Evolutionary conservation across 2,329 filamentous ascomycete species (phyloP), one percentile per base, ranked within the genome.

Genomic region (Endocalyx cinctus): DNA sequence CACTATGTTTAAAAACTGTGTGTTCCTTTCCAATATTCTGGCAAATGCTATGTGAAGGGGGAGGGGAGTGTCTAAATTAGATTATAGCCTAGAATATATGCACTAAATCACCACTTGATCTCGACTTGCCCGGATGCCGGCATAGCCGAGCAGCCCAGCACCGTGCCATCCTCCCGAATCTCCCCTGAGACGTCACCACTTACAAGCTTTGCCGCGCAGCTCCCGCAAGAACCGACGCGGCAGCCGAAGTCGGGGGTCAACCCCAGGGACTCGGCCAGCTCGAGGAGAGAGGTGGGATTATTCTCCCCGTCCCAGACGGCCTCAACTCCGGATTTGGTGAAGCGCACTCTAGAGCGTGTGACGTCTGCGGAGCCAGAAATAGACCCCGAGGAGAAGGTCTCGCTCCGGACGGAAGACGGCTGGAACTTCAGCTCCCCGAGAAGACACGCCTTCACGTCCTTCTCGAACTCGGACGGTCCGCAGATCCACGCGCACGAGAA

Each of bases 241-340:
- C 48, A 50, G 6, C 46, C 47, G 27, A 43, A 43, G 27, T 52
- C 49, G 2, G 48, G 47, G 12, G 42, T 36, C 25, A 50, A 32
- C n/a, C 49, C 45, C 29, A 43, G 11, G 5, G 41, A 40, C 38
- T 52, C 47, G 18, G 48, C 46, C 11, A 52, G 36, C 27, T 51
- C 47, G 15, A 50, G 30, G 26, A 52, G 35, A 10, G 44, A 46
- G 27, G 38, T 10, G 1, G 46, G 42, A 6, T 41, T 23, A 6
- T 41, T 23, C 2, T 43, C 45, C 15, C 31, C 40, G 2, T 19
- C 30, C 48, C 45, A 51, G 4, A 32, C 42, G 6, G 41, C 42
- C 6, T 37, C 31, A 13, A 34, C 25, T 5, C 39, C 33, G n/a
- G 45, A 50, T 27, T 37, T 43, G 1, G 38, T 16, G 34, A 49